Evolutionary conservation across 2,329 filamentous ascomycete species (phyloP).

Genomic region (Cytospora piceicola): DNA sequence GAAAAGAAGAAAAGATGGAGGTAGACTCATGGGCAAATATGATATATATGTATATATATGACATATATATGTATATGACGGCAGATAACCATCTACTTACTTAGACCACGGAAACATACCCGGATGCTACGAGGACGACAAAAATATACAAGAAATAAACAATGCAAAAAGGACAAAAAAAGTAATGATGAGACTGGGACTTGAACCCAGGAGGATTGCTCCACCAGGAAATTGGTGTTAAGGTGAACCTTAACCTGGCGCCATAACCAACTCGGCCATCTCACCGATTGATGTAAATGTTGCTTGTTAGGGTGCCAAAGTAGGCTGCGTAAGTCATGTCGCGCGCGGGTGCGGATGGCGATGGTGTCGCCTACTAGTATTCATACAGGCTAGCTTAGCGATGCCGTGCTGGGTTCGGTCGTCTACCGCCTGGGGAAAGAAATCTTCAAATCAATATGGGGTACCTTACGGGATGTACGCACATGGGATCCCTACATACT

Average conservation of each 20-base stretch:
- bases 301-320: fast-evolving
- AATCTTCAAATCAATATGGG: too few relatives aligned
- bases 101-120: background rate
- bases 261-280: slow-evolving; percentile 25
- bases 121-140: background rate
- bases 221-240: slow-evolving; percentile 20
- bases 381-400: too few relatives aligned
- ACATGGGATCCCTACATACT: too few relatives aligned
- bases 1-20: too few relatives aligned
- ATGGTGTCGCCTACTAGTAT: too few relatives aligned
- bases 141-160: background rate
- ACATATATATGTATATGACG: too few relatives aligned
- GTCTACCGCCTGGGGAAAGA: too few relatives aligned
- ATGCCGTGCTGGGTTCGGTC: too few relatives aligned
- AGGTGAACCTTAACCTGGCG: slow-evolving; percentile 22
- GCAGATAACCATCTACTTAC: too few relatives aligned
- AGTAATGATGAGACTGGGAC: slow-evolving; percentile 10
- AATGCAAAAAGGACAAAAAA: background rate
- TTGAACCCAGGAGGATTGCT: slow-evolving; percentile 24
- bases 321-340: background rate
- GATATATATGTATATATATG: too few relatives aligned
- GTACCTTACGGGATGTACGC: too few relatives aligned
- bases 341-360: background rate
- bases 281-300: background rate
- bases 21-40: too few relatives aligned